Evolutionary conservation across 2,329 filamentous ascomycete species (phyloP).

Genomic region (Talaromyces sp.): DNA sequence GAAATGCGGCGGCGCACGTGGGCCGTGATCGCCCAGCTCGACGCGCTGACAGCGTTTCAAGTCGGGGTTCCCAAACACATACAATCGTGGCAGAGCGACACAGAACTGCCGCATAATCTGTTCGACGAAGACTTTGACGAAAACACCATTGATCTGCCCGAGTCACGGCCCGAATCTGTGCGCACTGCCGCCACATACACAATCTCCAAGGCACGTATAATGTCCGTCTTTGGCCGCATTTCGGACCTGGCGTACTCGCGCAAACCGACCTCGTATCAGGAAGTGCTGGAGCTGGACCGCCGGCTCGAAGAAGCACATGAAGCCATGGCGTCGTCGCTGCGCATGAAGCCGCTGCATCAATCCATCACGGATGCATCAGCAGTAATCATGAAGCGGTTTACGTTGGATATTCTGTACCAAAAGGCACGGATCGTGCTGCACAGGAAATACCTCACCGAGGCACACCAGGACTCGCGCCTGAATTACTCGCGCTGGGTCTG

Average conservation of each 20-base stretch:
- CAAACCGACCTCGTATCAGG: constrained; percentile 24
- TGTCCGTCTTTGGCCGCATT: constrained; percentile 26
- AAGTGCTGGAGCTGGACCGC: constrained; percentile 26
- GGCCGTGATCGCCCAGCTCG: constrained; percentile 45
- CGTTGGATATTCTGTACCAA: constrained; percentile 45
- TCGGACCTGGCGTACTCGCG: constrained; percentile 26
- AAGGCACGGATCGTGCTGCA: constrained; percentile 49
- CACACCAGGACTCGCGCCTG: constrained; percentile 27
- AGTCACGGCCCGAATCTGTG: constrained; percentile 46
- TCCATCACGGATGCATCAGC: constrained; percentile 44
- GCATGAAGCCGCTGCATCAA: constrained; percentile 14
- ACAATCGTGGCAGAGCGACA: constrained; percentile 55
- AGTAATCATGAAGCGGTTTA: constrained; percentile 48
- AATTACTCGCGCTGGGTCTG: constrained; percentile 41
- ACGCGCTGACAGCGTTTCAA: constrained; percentile 57
- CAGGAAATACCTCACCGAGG: constrained; percentile 42
- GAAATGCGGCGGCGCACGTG: constrained; percentile 44
- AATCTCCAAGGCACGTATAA: constrained; percentile 27
- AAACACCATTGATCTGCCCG: constrained; percentile 45
- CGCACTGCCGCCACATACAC: constrained; percentile 41
- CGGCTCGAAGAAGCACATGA: constrained; percentile 21
- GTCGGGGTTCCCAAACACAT: constrained; percentile 59
- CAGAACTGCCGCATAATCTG: constrained; percentile 51
- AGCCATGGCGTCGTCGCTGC: constrained; percentile 9
- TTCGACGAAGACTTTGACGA: constrained; percentile 56